Evolutionary conservation across 352 stramenopile species (phyloP), one percentile per base, ranked within the genome.

Genomic region (Phytophthora uliginosa): DNA sequence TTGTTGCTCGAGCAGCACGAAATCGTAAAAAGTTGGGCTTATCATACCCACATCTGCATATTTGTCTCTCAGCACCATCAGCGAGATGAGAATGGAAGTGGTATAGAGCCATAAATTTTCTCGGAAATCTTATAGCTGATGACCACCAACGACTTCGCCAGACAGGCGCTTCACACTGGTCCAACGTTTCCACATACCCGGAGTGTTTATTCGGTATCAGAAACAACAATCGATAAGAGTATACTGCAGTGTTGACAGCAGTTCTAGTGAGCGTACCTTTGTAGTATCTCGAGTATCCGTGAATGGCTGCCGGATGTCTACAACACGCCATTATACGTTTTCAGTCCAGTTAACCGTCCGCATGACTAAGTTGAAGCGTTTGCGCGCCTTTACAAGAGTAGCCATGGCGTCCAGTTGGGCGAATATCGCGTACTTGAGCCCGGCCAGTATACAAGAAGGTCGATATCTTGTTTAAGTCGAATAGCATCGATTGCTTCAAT

Each of bases 61-160:
- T 28, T 28, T 3, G 26, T 28, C 26, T 28, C 26, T 28, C 6
- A 28, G 26, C 26, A 28, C 38, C 38, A 20, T 47, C 3, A 47
- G 38, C 38, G 38, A 47, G 10, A 47, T 13, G 12, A 47, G 38
- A 7, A n/a, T 47, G 1, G 1, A 20, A 17, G 38, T 47, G 3
- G 38, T 47, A n/a, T 55, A 42, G 2, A 64, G 42, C 58, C 42
- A 56, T 6, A 56, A 4, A 17, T 64, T 66, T n/a, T 66, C 59
- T 0, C 59, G 48, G 24, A 66, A 58, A 15, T 59, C 20, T 3
- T 59, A 33, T 3, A 66, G 20, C 7, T 52, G 31, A 38, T 66
- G 20, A 6, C 59, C 47, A 0, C 4, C 10, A 12, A 62, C 34
- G 17, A 13, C 10, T 18, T 40, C 34, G 4, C 34, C 34, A 13